Evolutionary conservation across 2,329 filamentous ascomycete species (phyloP).

Genomic region (Didymella pomorum): DNA sequence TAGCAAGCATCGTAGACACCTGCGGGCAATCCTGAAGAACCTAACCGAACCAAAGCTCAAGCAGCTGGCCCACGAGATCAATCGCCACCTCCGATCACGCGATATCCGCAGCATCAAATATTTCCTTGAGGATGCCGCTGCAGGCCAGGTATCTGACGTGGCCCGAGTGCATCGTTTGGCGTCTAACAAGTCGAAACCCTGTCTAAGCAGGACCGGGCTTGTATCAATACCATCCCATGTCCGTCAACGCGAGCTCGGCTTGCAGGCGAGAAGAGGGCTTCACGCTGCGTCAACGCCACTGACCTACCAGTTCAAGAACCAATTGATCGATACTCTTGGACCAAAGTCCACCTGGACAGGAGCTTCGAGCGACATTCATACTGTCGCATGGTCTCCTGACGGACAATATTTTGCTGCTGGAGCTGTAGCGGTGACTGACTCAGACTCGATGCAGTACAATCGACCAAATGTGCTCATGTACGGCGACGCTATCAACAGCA

Average conservation of each 20-base stretch:
- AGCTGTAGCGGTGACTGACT: constrained; percentile 63
- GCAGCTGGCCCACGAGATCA: constrained; percentile 26
- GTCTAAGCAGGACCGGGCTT: constrained; percentile 26
- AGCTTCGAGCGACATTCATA: constrained; percentile 65
- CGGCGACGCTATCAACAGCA: constrained; percentile 55
- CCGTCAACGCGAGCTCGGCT: constrained; percentile 46
- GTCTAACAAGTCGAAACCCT: constrained; percentile 26
- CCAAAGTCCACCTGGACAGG: constrained; percentile 61
- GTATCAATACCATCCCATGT: constrained; percentile 33
- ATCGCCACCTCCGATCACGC: constrained; percentile 26
- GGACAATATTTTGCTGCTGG: constrained; percentile 65
- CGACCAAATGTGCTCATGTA: constrained; percentile 64
- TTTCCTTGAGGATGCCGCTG: constrained; percentile 43
- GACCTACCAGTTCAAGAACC: constrained; percentile 40
- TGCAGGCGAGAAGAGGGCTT: constrained; percentile 40
- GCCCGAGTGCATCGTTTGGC: constrained; percentile 42
- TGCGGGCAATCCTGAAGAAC: constrained; percentile 32
- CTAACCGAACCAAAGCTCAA: constrained; percentile 37
- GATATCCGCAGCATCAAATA: constrained; percentile 36
- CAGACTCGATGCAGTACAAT: constrained; percentile 68
- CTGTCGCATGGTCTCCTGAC: constrained; percentile 64
- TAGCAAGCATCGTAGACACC: constrained; percentile 29
- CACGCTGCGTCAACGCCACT: constrained; percentile 31
- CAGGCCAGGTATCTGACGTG: constrained; percentile 29
- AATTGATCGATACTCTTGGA: constrained; percentile 52